Conservation (phyloP, 2,329 filamentous ascomycete genomes). For the Paecilomyces fulvus region DNA sequence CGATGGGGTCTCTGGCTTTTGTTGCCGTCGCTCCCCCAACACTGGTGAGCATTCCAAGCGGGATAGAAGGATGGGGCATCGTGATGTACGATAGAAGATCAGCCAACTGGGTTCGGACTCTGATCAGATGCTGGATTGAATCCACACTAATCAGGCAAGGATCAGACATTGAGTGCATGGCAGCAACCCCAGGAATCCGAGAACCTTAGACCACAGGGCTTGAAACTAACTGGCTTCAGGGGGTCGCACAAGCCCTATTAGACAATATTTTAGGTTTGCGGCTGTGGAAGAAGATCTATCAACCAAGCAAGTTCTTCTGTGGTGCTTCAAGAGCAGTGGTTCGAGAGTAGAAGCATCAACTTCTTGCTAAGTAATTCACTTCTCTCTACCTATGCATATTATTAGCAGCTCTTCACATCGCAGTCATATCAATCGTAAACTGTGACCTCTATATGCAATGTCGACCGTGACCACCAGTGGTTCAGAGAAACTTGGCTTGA, state of each 20-base stretch:
- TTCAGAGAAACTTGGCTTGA: neutral
- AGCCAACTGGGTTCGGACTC: neutral
- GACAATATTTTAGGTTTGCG: neutral
- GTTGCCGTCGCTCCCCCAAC: neutral
- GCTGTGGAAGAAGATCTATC: neutral
- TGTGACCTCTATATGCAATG: neutral
- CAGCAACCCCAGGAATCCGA: neutral
- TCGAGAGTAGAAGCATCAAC: neutral
- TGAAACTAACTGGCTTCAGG: neutral
- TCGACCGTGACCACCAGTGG: neutral
- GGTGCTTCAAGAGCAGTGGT: neutral
- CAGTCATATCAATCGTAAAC: neutral
- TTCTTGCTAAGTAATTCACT: neutral
- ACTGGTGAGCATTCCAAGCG: neutral
- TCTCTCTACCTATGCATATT: neutral
- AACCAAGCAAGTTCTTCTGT: neutral
- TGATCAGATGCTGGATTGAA: neutral
- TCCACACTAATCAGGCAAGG: neutral
- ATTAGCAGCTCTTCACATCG: neutral
- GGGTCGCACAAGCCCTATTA: neutral
- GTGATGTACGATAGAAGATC: neutral
- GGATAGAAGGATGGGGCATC: neutral
- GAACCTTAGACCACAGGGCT: neutral
- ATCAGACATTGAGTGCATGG: neutral
- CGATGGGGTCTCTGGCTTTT: neutral